Conservation (phyloP, 805 yeast genomes). For the Cyberlindnera lachancei region DNA sequence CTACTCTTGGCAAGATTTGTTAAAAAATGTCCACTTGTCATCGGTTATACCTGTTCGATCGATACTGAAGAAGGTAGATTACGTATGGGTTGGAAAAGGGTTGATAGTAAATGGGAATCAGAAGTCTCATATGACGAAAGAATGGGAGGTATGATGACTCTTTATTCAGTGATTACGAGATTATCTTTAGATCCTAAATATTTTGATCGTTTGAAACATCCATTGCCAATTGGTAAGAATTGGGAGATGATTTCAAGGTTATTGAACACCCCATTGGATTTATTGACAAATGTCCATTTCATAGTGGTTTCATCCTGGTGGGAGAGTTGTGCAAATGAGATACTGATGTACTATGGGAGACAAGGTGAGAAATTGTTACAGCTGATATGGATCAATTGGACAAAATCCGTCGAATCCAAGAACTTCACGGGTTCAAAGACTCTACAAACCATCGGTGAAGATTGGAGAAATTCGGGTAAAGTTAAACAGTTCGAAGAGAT, state of each 20-base stretch:
- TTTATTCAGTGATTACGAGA: slow-evolving; percentile 71
- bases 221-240: slow-evolving; percentile 45
- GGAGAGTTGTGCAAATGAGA: slow-evolving; percentile 67
- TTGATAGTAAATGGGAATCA: slow-evolving; percentile 36
- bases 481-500: slow-evolving; percentile 33
- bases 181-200: slow-evolving; percentile 27
- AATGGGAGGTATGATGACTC: slow-evolving; percentile 75
- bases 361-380: slow-evolving; percentile 63
- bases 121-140: slow-evolving; percentile 75
- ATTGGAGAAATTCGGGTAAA: slow-evolving; percentile 47
- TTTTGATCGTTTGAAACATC: slow-evolving; percentile 32
- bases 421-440: slow-evolving; percentile 75
- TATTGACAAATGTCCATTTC: slow-evolving; percentile 63
- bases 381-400: slow-evolving; percentile 43
- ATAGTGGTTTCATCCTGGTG: slow-evolving; percentile 79
- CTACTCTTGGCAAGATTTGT: slow-evolving; percentile 66
- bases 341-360: slow-evolving; percentile 49
- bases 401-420: slow-evolving; percentile 39
- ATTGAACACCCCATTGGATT: slow-evolving; percentile 45
- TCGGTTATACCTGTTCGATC: slow-evolving; percentile 71
- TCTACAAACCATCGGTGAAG: slow-evolving; percentile 70
- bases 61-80: slow-evolving; percentile 77
- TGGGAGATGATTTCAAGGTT: slow-evolving; percentile 76
- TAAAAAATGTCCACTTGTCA: slow-evolving; percentile 82
- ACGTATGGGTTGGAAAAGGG: slow-evolving; percentile 83